Conservation (phyloP, 371 early-diverging fungal genomes). For the Dinochytrium kinnereticum region DNA sequence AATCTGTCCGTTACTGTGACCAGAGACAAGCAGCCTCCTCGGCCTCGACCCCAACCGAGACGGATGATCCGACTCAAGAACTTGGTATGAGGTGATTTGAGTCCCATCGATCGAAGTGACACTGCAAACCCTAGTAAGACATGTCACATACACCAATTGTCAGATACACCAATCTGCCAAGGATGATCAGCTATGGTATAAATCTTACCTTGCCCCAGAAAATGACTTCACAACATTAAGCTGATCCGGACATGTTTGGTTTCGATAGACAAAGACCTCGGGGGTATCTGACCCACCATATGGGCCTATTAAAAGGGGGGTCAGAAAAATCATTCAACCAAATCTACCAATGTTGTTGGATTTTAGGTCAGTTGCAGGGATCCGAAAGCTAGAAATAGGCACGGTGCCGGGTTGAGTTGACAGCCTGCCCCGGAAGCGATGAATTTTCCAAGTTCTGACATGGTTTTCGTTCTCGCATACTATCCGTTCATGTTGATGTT, state of each 20-base stretch:
- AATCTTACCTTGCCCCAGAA: background rate
- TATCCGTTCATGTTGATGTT: too few species aligned
- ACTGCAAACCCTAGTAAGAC: background rate
- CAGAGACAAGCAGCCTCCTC: background rate
- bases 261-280: background rate
- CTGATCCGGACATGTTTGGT: background rate
- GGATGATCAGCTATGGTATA: background rate
- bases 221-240: background rate
- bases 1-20: background rate
- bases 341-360: too few species aligned
- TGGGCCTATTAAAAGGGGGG: background rate
- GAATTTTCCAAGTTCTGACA: conserved; percentile 6
- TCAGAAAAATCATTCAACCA: background rate
- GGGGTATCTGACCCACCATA: conserved; percentile 3
- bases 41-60: background rate
- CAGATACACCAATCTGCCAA: too few species aligned
- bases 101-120: background rate
- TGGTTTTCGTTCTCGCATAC: conserved; percentile 8
- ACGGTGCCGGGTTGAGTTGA: conserved; percentile 8
- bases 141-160: background rate
- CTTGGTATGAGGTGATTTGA: background rate
- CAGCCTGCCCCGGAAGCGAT: background rate
- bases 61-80: background rate
- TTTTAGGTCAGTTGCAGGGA: background rate
- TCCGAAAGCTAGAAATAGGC: background rate